Evolutionary conservation across 2,329 filamentous ascomycete genomes (phyloP).

Genomic region (Metarhizium rileyi): DNA sequence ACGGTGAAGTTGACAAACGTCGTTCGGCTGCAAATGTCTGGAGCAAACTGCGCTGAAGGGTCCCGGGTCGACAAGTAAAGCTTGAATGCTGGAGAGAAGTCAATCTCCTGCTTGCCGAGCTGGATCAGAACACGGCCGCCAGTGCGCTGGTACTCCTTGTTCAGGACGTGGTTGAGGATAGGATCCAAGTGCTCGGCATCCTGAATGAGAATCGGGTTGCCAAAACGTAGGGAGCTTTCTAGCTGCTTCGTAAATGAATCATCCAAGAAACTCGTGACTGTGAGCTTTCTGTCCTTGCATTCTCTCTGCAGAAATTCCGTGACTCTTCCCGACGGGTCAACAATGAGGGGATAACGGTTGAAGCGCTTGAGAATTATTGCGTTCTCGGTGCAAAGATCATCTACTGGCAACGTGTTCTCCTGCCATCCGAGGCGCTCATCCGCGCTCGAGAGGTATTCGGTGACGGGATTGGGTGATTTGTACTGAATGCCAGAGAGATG

Average conservation of each 20-base stretch:
- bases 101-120: slow-evolving; percentile 96
- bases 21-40: slow-evolving; percentile 94
- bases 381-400: slow-evolving; percentile 97
- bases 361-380: slow-evolving; percentile 95
- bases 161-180: slow-evolving; percentile 94
- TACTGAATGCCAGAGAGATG: slow-evolving; percentile 85
- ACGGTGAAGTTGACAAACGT: slow-evolving; percentile 99
- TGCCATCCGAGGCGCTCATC: slow-evolving; percentile 95
- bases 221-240: slow-evolving; percentile 92
- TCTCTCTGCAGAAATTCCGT: slow-evolving; percentile 94
- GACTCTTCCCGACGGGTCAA: slow-evolving; percentile 90
- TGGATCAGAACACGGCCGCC: slow-evolving; percentile 96
- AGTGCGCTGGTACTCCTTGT: slow-evolving; percentile 99
- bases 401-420: slow-evolving; percentile 83
- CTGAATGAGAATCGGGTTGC: slow-evolving; percentile 96
- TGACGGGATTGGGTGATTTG: slow-evolving; percentile 89
- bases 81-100: slow-evolving; percentile 95
- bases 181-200: slow-evolving; percentile 96
- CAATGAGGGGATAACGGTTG: slow-evolving; percentile 96
- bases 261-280: slow-evolving; percentile 95
- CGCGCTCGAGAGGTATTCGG: slow-evolving; percentile 91
- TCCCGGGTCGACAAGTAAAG: slow-evolving; percentile 92
- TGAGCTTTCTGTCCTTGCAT: slow-evolving; percentile 85
- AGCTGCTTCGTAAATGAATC: slow-evolving; percentile 97
- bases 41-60: slow-evolving; percentile 89